Conservation (phyloP, 1,139 yeast genomes). For the Arxiozyma heterogenica region DNA sequence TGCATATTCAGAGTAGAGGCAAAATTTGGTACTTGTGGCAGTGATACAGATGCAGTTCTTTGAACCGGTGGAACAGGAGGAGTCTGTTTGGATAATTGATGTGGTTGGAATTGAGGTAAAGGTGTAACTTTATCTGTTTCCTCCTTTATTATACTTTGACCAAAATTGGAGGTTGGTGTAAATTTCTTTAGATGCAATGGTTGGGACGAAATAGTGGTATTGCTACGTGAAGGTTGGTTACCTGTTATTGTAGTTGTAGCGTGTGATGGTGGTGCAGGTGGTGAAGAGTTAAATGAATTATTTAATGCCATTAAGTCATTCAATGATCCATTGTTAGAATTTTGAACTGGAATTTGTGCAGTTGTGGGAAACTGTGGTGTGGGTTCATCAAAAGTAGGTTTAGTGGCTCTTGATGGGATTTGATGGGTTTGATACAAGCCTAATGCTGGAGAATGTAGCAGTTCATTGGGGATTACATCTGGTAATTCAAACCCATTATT, state of each 20-base stretch:
- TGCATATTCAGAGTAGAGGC: conserved; percentile 14
- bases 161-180: conserved; percentile 51
- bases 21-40: conserved; percentile 29
- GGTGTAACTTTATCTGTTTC: conserved; percentile 24
- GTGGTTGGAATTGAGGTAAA: conserved; percentile 19
- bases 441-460: conserved; percentile 35
- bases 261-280: conserved; percentile 21
- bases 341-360: conserved; percentile 21
- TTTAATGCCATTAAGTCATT: conserved; percentile 60
- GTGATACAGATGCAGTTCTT: conserved; percentile 18
- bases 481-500: conserved; percentile 74
- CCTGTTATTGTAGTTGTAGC: conserved; percentile 1
- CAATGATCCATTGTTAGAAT: conserved; percentile 45
- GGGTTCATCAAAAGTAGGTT: conserved; percentile 25
- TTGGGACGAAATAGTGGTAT: conserved; percentile 1
- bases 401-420: conserved; percentile 23
- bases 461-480: conserved; percentile 48
- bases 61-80: conserved; percentile 27
- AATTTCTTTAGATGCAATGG: conserved; percentile 21
- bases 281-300: conserved; percentile 35
- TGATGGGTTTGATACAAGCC: conserved; percentile 17
- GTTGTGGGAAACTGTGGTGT: conserved; percentile 14
- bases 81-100: conserved; percentile 9
- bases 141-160: conserved; percentile 43
- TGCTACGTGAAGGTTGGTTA: conserved; percentile 9